These are phyloP conservation scores for Cladorrhinum samala DNA, from an alignment of 495 filamentous ascomycete genomes.

Conservation along the genomic window DNA sequence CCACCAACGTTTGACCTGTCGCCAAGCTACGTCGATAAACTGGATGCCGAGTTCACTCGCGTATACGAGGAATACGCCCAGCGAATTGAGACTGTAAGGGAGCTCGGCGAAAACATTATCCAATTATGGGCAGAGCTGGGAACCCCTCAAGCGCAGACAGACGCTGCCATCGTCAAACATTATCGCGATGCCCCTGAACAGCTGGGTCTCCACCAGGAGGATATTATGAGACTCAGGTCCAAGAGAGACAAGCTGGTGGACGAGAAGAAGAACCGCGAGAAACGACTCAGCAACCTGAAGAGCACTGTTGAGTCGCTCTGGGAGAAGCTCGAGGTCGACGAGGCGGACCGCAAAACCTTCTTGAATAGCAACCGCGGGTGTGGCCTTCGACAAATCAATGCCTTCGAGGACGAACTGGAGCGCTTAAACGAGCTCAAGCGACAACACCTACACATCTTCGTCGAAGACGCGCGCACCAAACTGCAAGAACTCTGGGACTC, in stretches of 20 bases:
- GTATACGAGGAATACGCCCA: conserved; percentile 93
- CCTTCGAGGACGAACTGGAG: conserved; percentile 83
- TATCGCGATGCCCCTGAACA: conserved; percentile 89
- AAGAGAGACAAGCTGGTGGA: conserved; percentile 81
- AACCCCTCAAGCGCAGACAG: conserved; percentile 87
- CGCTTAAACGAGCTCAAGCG: conserved; percentile 87
- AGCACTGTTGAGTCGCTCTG: conserved; percentile 72
- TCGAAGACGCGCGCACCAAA: conserved; percentile 84
- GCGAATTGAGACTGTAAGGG: conserved; percentile 67
- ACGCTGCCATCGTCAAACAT: conserved; percentile 74
- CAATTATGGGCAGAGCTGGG: conserved; percentile 93
- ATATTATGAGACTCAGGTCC: conserved; percentile 62
- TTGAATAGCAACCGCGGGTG: conserved; percentile 64
- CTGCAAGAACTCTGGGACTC: conserved; percentile 93
- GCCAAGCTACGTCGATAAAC: conserved; percentile 72
- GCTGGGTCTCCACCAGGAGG: conserved; percentile 80
- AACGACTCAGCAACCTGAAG: conserved; percentile 69
- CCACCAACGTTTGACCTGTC: conserved; percentile 83
- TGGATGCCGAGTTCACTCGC: conserved; percentile 85
- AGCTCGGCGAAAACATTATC: conserved; percentile 76
- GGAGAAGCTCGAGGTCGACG: conserved; percentile 80
- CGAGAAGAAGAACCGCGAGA: conserved; percentile 87
- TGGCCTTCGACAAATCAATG: conserved; percentile 81
- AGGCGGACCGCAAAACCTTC: conserved; percentile 76
- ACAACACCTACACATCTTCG: conserved; percentile 90